Percentiles rank a stretch among this genome's conserved stretches.
Conservation (phyloP, 306 rosid genomes). For the Castanea sativa region DNA sequence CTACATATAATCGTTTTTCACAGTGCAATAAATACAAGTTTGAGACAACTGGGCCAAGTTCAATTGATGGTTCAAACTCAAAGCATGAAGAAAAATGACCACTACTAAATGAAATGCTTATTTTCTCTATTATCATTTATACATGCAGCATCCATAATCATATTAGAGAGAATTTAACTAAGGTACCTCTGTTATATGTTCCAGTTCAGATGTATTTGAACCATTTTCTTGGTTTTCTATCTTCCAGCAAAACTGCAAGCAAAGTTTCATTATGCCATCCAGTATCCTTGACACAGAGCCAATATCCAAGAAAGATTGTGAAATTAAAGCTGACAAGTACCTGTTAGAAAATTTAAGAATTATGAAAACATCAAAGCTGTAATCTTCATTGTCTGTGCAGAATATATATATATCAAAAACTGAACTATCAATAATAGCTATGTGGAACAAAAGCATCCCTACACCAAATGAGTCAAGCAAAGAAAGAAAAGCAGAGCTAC, state of each 20-base stretch:
- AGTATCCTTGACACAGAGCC: constrained; percentile 97
- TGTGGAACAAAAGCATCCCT: constrained; percentile 22
- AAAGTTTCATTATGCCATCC: constrained; percentile 93
- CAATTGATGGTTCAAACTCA: constrained; percentile 4
- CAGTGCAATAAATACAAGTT: not conserved
- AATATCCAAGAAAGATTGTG: constrained; percentile 93
- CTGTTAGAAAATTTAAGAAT: constrained; percentile 37
- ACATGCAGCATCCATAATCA: not conserved
- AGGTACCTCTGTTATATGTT: constrained; percentile 84
- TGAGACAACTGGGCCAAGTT: constrained; percentile 5
- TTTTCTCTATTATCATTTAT: constrained; percentile 7
- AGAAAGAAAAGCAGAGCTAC: not conserved
- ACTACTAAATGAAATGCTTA: not conserved
- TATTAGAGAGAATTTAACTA: not conserved
- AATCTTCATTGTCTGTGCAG: constrained; percentile 6
- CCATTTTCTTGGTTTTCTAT: constrained; percentile 79
- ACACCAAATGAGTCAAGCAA: constrained; percentile 12
- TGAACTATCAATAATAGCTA: not conserved
- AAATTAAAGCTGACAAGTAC: constrained; percentile 85
- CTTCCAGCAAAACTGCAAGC: constrained; percentile 92
- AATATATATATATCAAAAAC: not conserved
- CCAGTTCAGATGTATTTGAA: constrained; percentile 77
- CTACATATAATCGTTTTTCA: not conserved
- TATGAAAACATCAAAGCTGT: constrained; percentile 6
- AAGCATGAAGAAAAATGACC: constrained; percentile 7